These are phyloP conservation scores for Streptanthus diversifolius DNA, from an alignment of 345 rosid genomes.

Conservation along the genomic window DNA sequence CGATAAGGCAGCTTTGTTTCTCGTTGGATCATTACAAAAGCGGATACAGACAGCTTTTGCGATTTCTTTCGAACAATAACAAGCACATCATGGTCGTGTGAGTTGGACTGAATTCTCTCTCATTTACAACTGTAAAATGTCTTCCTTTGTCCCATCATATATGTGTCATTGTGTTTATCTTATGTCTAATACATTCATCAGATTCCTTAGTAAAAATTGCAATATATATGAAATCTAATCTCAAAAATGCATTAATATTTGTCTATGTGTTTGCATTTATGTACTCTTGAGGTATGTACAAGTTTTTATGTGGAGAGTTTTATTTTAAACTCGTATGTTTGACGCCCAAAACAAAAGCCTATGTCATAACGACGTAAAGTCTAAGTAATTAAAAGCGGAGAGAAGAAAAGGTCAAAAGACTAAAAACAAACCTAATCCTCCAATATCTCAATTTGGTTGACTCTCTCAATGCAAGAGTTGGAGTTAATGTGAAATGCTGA, in stretches of 20 bases:
- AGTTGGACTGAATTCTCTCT: neutral
- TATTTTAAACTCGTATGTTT: conserved; percentile 6
- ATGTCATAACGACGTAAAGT: conserved; percentile 30
- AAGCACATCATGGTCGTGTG: conserved; percentile 41
- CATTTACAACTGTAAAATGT: neutral
- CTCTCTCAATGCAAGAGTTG: neutral
- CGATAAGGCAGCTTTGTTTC: conserved; percentile 83
- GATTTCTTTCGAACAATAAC: conserved; percentile 40
- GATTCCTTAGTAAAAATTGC: neutral
- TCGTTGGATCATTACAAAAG: conserved; percentile 73
- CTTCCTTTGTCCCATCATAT: neutral
- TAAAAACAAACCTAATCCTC: conserved; percentile 35
- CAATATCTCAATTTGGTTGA: conserved; percentile 31
- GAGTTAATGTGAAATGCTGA: conserved; percentile 21
- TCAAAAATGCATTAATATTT: neutral
- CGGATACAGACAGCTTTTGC: conserved; percentile 56
- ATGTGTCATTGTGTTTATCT: conserved; percentile 1
- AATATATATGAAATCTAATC: neutral
- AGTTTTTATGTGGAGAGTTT: neutral
- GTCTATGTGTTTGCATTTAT: neutral
- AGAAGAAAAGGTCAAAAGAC: conserved; percentile 27
- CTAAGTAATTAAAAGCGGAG: conserved; percentile 1
- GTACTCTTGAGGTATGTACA: neutral
- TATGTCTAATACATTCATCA: conserved; percentile 4
- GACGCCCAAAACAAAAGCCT: neutral